Evolutionary conservation across 352 stramenopile species (phyloP).

Genomic region (Phytophthora podocarpi): DNA sequence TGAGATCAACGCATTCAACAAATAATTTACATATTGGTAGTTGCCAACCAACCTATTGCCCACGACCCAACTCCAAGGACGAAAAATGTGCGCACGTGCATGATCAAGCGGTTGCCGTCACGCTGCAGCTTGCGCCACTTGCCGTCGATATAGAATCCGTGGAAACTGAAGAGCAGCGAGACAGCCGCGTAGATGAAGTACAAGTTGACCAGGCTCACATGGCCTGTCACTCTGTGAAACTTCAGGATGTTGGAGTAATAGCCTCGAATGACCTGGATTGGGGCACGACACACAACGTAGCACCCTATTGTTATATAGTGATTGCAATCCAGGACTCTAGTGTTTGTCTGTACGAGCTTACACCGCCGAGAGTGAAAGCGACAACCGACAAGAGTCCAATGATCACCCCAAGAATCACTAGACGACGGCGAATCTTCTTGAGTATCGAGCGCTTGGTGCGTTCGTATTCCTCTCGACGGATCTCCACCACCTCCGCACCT

Average conservation of each 20-base stretch:
- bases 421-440: conserved; percentile 71
- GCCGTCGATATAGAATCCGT: conserved; percentile 75
- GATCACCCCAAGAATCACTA: conserved; percentile 62
- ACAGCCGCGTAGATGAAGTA: conserved; percentile 70
- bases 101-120: conserved; percentile 68
- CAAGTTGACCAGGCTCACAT: conserved; percentile 54
- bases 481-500: conserved; percentile 66
- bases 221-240: conserved; percentile 39
- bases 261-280: conserved; percentile 53
- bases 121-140: conserved; percentile 60
- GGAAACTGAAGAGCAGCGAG: conserved; percentile 53
- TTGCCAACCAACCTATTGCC: conserved; percentile 35
- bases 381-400: conserved; percentile 53
- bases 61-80: conserved; percentile 56
- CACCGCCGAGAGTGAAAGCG: conserved; percentile 54
- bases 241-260: conserved; percentile 56
- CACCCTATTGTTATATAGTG: no score
- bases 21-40: background rate
- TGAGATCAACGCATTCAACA: background rate
- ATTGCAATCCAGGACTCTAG: no score
- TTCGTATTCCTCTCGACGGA: conserved; percentile 75
- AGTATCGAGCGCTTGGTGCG: conserved; percentile 75
- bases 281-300: no score
- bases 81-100: conserved; percentile 75
- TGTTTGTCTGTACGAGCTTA: conserved; percentile 41